These are phyloP conservation scores for Coemansia sp. DNA, from an alignment of 192 early-diverging fungal genomes.

Conservation along the genomic window DNA sequence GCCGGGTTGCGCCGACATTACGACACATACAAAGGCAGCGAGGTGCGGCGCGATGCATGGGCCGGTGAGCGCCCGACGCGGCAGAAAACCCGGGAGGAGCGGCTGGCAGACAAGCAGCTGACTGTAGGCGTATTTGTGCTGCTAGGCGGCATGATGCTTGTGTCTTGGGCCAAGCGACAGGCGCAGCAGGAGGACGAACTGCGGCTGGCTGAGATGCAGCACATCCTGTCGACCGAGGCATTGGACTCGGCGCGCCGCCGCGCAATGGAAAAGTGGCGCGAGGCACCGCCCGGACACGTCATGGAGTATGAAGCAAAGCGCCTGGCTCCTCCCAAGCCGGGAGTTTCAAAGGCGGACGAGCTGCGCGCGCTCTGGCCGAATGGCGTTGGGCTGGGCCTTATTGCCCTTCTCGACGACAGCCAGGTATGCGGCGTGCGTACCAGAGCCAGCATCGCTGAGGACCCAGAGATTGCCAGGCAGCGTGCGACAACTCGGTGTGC, in stretches of 20 bases:
- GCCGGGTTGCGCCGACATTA: constrained; percentile 13
- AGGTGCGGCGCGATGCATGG: constrained; percentile 12
- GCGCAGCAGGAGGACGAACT: constrained; percentile 11
- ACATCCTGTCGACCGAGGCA: not conserved
- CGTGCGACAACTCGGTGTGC: constrained; percentile 11
- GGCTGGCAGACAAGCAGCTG: not conserved
- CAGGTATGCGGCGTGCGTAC: constrained; percentile 34
- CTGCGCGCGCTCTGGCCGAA: constrained; percentile 29
- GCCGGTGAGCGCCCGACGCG: constrained; percentile 23
- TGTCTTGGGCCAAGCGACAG: constrained; percentile 3
- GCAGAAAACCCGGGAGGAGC: constrained; percentile 2
- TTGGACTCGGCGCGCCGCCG: constrained; percentile 22
- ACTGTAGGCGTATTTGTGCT: constrained; percentile 23
- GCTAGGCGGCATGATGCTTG: constrained; percentile 13
- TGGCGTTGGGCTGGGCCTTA: constrained; percentile 34
- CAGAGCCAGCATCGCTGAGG: constrained; percentile 9
- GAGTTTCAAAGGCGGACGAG: constrained; percentile 8
- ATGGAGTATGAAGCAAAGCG: constrained; percentile 29
- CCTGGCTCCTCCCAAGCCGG: constrained; percentile 3
- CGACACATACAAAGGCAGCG: not conserved
- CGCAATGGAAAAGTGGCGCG: constrained; percentile 29
- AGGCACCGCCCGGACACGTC: constrained; percentile 26
- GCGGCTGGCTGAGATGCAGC: not conserved
- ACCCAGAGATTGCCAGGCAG: not conserved
- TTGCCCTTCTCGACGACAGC: constrained; percentile 29